Percentiles rank a stretch among this genome's conserved stretches.
phyloP scores from a whole-genome alignment of 352 stramenopile species.

The Phytophthora aleatoria region DNA sequence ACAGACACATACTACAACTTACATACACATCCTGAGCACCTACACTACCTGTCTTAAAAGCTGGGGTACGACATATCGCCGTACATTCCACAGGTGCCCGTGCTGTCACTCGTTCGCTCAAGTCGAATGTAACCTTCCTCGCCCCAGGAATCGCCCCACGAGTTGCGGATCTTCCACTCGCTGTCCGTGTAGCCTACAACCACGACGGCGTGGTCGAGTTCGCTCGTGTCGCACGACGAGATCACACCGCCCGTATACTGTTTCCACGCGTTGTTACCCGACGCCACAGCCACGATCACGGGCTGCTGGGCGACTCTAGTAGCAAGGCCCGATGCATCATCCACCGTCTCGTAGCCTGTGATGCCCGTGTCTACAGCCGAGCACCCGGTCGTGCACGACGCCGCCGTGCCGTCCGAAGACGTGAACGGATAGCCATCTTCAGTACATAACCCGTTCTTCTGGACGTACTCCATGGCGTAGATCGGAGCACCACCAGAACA shows the following conservation, averaged over 20 bases:
- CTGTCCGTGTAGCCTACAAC: slow-evolving; percentile 94
- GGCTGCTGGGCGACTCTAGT: slow-evolving; percentile 66
- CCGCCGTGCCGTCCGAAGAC: slow-evolving; percentile 25
- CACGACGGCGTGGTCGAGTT: slow-evolving; percentile 98
- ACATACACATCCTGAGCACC: slow-evolving; percentile 12
- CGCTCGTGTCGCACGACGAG: slow-evolving; percentile 65
- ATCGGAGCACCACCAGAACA: slow-evolving; percentile 91
- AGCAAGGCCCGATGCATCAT: slow-evolving; percentile 25
- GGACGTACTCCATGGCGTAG: slow-evolving; percentile 93
- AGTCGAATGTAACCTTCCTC: slow-evolving; percentile 95
- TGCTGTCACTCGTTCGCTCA: slow-evolving; percentile 71
- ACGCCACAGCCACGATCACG: slow-evolving; percentile 94
- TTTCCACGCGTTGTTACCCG: slow-evolving; percentile 94
- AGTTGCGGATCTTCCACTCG: slow-evolving; percentile 97
- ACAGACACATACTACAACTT: slow-evolving; percentile 2
- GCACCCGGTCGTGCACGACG: slow-evolving; percentile 30
- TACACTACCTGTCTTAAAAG: slow-evolving; percentile 24
- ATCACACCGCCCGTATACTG: slow-evolving; percentile 96
- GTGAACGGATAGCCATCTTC: slow-evolving; percentile 43
- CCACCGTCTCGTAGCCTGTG: slow-evolving; percentile 70
- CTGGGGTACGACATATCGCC: slow-evolving; percentile 60
- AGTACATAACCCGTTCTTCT: slow-evolving; percentile 79
- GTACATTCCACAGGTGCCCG: slow-evolving; percentile 65
- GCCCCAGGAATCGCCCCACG: slow-evolving; percentile 95
- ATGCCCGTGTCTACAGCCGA: slow-evolving; percentile 43